Base-by-base conservation (phyloP, 2,329 filamentous ascomycete genomes). In the Phyllosticta ampelicida region DNA sequence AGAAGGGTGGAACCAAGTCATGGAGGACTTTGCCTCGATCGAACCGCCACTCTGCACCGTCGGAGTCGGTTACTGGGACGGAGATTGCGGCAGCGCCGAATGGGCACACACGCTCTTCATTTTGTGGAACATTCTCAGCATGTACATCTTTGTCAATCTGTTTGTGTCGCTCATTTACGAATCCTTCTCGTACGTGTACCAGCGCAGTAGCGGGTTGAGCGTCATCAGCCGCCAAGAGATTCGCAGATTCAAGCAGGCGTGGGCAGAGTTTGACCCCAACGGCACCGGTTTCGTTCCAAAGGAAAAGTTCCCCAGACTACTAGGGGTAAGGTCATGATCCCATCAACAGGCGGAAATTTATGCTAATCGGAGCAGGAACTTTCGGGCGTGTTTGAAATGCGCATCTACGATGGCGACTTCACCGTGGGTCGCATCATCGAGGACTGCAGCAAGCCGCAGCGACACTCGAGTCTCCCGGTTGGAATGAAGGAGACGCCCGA, bases 121-220 rank as follows among this genome's bases (percentile, higher is more conserved):
- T 60, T 84, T 87, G 4, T 99, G 94, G 94, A 99, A 99, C 76
- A 92, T 99, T 66, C 81, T 99, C 73, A 97, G 92, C 87, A 99
- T 99, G 94, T 99, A 99, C 75, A 95, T 99, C 67, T 99, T 99
- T 68, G 92, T 97, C 68, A 96, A 92, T 68, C 77, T 99, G 69
- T 99, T 99, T 72, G 92, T 99, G 60, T 99, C 94, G 53, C 84
- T 99, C 70, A 99, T 99, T 65, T 99, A 95, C 75, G 94, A 99
- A 76, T 97, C 91, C 74, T 99, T 99, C 79, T 96, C 90, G 71
- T 99, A 99, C 68, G 94, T 99, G 62, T 99, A 97, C 71, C 95
- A 99, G 75, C 84, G 90, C 62, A 96, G 92, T 61, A 96, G 89
- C 67, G 90, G 90, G n/a, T 80, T 96, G 65, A 90, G 88, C 5